Percentiles rank a stretch among this genome's conserved stretches.
These are phyloP conservation scores for Poronia punctata DNA, from an alignment of 495 filamentous ascomycete species.

Conservation along the genomic window DNA sequence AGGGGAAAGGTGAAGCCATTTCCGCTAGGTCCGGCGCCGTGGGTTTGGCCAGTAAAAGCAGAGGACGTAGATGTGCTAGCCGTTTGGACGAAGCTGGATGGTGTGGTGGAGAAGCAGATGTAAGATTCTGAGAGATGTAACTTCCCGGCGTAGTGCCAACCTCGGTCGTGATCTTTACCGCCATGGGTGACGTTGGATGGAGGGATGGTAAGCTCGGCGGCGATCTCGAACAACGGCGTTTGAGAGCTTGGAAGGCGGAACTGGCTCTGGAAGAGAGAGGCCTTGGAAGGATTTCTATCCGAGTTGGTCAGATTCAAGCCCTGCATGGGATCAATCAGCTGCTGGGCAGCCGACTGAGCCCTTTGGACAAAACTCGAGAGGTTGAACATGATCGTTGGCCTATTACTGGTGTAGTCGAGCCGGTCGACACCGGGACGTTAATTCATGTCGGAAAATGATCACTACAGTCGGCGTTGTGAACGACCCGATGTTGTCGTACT, in stretches of 20 bases:
- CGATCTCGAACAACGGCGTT: conserved; percentile 88
- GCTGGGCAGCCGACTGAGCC: conserved; percentile 59
- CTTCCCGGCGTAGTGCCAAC: conserved; percentile 85
- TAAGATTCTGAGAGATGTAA: conserved; percentile 90
- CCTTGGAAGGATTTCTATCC: conserved; percentile 79
- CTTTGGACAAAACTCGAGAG: conserved; percentile 87
- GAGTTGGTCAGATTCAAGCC: conserved; percentile 58
- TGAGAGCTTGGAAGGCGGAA: conserved; percentile 92
- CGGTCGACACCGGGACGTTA: conserved; percentile 19
- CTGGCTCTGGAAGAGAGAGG: conserved; percentile 87
- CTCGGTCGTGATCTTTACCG: conserved; percentile 56
- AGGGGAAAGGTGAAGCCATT: conserved; percentile 97
- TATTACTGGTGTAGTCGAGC: conserved; percentile 18
- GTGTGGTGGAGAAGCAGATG: conserved; percentile 91
- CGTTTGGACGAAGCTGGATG: conserved; percentile 74
- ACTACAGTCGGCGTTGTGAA: neutral
- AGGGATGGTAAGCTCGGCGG: conserved; percentile 84
- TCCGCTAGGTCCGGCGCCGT: conserved; percentile 85
- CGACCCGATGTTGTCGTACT: neutral
- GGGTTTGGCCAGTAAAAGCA: conserved; percentile 78
- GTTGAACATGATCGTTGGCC: conserved; percentile 52
- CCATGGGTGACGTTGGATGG: conserved; percentile 52
- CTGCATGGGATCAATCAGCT: conserved; percentile 80
- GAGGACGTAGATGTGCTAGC: conserved; percentile 69
- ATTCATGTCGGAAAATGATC: conserved; percentile 21